Evolutionary conservation across 2,329 filamentous ascomycete genomes (phyloP), one percentile per base, ranked within the genome.

Genomic region (Aquanectria penicillioides): DNA sequence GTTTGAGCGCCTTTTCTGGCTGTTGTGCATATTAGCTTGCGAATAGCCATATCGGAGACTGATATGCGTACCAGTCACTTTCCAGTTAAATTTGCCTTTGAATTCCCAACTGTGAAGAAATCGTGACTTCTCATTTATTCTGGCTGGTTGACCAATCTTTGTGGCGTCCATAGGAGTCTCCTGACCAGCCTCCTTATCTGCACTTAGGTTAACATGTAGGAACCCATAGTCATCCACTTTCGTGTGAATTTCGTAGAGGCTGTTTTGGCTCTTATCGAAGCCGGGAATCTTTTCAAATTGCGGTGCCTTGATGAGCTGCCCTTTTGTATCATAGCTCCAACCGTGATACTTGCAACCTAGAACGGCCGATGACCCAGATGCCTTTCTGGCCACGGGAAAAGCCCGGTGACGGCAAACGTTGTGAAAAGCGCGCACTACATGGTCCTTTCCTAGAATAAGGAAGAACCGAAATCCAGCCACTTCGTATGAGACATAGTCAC

Each of bases 291-390:
- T 69, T 34, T 79, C 75, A 55, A 79, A 80, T 2, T 75, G 71
- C 0, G 78, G 78, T 0, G 77, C 78, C 25, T 81, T 81, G 23
- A 76, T 75, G 1, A 81, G 70, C 8, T 74, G 73, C 3, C 79
- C 79, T 29, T 74, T 76, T 31, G 75, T 71, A 3, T 75, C 73
- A 51, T 81, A 81, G 6, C 77, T 79, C 79, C 79, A 81, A 7
- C 78, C 78, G 49, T 81, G 79, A 41, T 81, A 81, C 49, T 75
- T 75, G 66, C 78, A 81, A 11, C 72, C 72, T n/a, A 80, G 71
- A 6, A 79, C 71, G 23, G 71, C 73, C 2, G 75, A 72, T 20
- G 72, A 76, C 2, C 78, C 77, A 2, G 69, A 69, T 1, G 72
- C 69, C 47, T 75, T 73, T 38, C 73, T 73, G 1, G 77, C 71